These are phyloP conservation scores for Nicotiana attenuata DNA, from an alignment of 257 asterid genomes.

Conservation along the genomic window DNA sequence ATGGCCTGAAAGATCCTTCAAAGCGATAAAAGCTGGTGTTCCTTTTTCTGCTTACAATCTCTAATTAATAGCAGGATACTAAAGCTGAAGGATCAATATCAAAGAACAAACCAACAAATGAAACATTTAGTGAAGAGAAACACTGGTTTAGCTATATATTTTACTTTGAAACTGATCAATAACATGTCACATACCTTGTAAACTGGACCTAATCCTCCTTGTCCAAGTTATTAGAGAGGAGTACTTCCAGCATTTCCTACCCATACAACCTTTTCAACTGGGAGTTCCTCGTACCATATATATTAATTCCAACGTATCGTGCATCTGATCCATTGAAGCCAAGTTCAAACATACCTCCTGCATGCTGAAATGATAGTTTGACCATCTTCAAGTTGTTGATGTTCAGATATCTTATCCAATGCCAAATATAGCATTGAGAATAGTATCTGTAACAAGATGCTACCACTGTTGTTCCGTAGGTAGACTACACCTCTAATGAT, in stretches of 20 bases:
- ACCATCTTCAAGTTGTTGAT: neutral
- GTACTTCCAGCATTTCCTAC: too few relatives aligned
- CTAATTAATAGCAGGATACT: neutral
- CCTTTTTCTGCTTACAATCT: neutral
- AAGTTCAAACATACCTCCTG: too few relatives aligned
- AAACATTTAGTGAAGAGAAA: neutral
- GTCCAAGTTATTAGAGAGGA: neutral
- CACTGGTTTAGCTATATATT: neutral
- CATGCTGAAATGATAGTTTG: too few relatives aligned
- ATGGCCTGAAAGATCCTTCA: constrained; percentile 1
- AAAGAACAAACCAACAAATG: constrained; percentile 14
- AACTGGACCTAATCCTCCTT: constrained; percentile 13
- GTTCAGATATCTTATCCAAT: neutral
- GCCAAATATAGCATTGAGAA: too few relatives aligned
- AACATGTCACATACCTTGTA: neutral
- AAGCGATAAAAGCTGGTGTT: neutral
- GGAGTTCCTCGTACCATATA: too few relatives aligned
- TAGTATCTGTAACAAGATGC: too few relatives aligned
- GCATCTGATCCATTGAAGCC: too few relatives aligned
- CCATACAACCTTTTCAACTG: too few relatives aligned
- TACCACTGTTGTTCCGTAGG: too few relatives aligned
- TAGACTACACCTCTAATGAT: too few relatives aligned
- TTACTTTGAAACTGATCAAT: neutral
- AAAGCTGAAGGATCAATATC: neutral
- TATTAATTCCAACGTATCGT: too few relatives aligned